These are phyloP conservation scores for Podospora australis DNA, from an alignment of 495 filamentous ascomycete genomes.

Conservation along the genomic window DNA sequence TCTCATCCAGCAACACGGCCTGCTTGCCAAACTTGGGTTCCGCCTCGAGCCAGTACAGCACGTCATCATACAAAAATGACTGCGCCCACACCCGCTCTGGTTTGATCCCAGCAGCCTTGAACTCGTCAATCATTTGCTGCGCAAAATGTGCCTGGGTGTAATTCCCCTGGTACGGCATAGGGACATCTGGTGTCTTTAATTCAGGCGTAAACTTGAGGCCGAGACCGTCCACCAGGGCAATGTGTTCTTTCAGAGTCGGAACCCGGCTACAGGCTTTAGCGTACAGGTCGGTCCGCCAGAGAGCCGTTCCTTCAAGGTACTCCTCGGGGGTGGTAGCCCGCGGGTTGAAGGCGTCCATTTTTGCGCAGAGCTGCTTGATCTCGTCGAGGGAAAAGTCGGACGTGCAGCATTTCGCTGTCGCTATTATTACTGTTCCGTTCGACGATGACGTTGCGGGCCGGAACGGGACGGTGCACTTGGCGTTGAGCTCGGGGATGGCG, in stretches of 20 bases:
- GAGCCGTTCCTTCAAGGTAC: slow-evolving; percentile 47
- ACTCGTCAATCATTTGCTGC: slow-evolving; percentile 54
- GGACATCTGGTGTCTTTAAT: slow-evolving; percentile 52
- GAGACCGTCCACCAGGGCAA: slow-evolving; percentile 44
- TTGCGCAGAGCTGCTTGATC: slow-evolving; percentile 53
- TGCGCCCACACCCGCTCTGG: slow-evolving; percentile 54
- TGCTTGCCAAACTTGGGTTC: slow-evolving; percentile 52
- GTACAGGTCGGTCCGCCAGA: slow-evolving; percentile 54
- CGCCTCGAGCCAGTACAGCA: slow-evolving; percentile 54
- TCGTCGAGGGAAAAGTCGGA: slow-evolving; percentile 55
- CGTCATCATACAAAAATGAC: slow-evolving; percentile 53
- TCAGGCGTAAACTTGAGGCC: slow-evolving; percentile 55
- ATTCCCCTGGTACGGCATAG: slow-evolving; percentile 50
- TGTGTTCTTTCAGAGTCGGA: slow-evolving; percentile 47
- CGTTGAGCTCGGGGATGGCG: slow-evolving; percentile 44
- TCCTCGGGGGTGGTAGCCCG: slow-evolving; percentile 46
- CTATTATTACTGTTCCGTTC: slow-evolving; percentile 29
- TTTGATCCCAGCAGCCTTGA: slow-evolving; percentile 44
- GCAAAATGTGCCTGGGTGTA: slow-evolving; percentile 54
- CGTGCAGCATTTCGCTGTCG: slow-evolving; percentile 55
- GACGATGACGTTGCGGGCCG: slow-evolving; percentile 33
- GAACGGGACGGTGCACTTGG: slow-evolving; percentile 57
- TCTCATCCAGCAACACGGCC: slow-evolving; percentile 53
- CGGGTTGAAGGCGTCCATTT: slow-evolving; percentile 54
- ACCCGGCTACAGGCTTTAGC: slow-evolving; percentile 46